Percentiles rank a stretch among this genome's conserved stretches.
Conservation (phyloP, 2,329 filamentous ascomycete species). For the Achaetomium macrosporum region DNA sequence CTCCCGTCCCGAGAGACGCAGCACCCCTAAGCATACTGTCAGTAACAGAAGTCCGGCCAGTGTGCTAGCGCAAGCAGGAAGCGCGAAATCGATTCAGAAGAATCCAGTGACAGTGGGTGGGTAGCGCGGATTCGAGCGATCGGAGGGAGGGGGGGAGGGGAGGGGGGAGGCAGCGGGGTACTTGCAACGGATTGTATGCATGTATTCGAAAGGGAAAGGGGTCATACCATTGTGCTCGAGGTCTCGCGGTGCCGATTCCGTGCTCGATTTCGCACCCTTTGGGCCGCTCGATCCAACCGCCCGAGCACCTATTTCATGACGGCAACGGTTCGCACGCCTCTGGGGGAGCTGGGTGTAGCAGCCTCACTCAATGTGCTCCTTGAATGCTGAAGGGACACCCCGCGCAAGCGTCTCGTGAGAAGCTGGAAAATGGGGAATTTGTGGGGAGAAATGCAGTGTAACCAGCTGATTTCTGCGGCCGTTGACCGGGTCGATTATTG, state of each 20-base stretch:
- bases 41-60: background rate
- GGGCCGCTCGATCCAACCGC: conserved; percentile 22
- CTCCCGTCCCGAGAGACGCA: conserved; percentile 50
- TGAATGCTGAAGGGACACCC: too few relatives aligned
- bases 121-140: too few relatives aligned
- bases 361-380: background rate
- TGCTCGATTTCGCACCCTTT: conserved; percentile 17
- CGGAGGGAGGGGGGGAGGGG: too few relatives aligned
- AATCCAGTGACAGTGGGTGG: too few relatives aligned
- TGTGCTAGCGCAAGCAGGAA: background rate
- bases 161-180: too few relatives aligned
- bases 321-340: conserved; percentile 6
- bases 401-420: too few relatives aligned
- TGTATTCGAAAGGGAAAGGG: background rate
- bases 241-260: background rate
- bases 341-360: background rate
- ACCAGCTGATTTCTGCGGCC: too few relatives aligned
- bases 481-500: too few relatives aligned
- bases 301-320: conserved; percentile 25
- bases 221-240: conserved; percentile 21
- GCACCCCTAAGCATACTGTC: conserved; percentile 42
- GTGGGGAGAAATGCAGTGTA: too few relatives aligned
- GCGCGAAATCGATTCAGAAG: background rate
- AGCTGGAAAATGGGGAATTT: too few relatives aligned
- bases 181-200: too few relatives aligned